Base-by-base conservation (phyloP, 306 rosid species). In the Cucumis melo region DNA sequence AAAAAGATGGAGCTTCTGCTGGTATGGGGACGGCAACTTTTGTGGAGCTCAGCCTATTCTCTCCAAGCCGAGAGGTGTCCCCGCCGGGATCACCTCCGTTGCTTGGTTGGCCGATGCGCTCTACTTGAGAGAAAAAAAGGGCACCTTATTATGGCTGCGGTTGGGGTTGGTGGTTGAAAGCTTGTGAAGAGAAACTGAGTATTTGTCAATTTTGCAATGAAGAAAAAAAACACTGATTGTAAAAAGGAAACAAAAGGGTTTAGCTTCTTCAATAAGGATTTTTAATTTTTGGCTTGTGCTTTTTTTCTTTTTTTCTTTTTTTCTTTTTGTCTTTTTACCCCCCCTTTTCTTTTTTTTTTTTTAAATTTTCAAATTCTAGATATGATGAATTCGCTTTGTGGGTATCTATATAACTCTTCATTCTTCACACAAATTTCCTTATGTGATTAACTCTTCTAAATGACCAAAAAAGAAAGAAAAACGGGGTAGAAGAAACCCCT, bases 41-140 rank as follows among this genome's bases (percentile, higher is more conserved):
- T 83, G 96, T 94, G 77, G 98, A 94, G 76, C 83, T 94, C 17
- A 94, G 98, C 80, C 96, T 91, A 46, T 91, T 94, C 81, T 94
- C 98, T 75, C 94, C 97, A 16, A 90, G 95, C 82, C 85, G 63
- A 55, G 90, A 87, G 68, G 87, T 70, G 44, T 76, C 90, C 59
- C 95, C 95, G 20, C 92, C 91, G 0, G 97, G 90, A 24, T 94
- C 98, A 1, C 98, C 97, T 42, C 93, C 96, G 6, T 93, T 81
- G 36, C 87, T 82, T 0, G 95, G 98, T 79, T 94, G 96, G 98
- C 97, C 97, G 4, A 87, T 88, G 94, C 89, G 85, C 34, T 83
- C 86, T 53, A 27, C 87, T 21, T 67, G 78, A 59, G 48, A 24
- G 3, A 32, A 32, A 32, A 32, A 32, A 32, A 48, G 8, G 2